Base-by-base conservation (phyloP, 2,329 filamentous ascomycete species). In the Exophiala dermatitidis region DNA sequence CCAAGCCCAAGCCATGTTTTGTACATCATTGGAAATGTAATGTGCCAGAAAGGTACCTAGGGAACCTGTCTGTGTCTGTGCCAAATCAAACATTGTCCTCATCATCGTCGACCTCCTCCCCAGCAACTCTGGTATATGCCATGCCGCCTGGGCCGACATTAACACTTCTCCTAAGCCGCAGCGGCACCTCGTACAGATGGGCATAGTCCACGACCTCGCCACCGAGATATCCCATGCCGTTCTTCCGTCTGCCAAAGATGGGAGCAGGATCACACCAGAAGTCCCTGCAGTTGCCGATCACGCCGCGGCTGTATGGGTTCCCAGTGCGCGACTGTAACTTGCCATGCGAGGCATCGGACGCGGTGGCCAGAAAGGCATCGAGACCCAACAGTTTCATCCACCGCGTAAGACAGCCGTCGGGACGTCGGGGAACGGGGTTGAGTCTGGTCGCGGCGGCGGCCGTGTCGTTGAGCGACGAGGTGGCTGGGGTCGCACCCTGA, bases 221-320 rank as follows among this genome's bases (percentile, higher is more conserved):
- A 9, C 83, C 88, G 5, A 98, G 72, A 46, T 52, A 62, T 9
- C 56, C 57, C 10, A 60, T 49, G 8, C 90, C 90, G 47, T 81
- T 85, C 64, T 88, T 82, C 53, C 85, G 79, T 63, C 78, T 81
- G 7, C 85, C 83, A 67, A 95, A 91, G 12, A 95, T 69, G 0
- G 91, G 86, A 1, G 87, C 84, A 1, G 88, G 83, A 67, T 97
- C 93, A 64, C 87, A 91, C 89, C 90, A 97, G 68, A 98, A 98
- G 70, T 98, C 94, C 61, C 82, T 85, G 71, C 93, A 98, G 67
- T 98, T 98, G 54, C 84, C 80, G n/a, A 94, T 63, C 37, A 89
- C 77, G 5, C 93, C 93, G 32, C 83, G 78, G 53, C 84, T 91
- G 69, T 91, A 98, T 0, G 90, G 90, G 67, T 97, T 98, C 60